These are phyloP conservation scores for Aspergillus luchuensis DNA, from an alignment of 2,329 filamentous ascomycete species.

Conservation along the genomic window DNA sequence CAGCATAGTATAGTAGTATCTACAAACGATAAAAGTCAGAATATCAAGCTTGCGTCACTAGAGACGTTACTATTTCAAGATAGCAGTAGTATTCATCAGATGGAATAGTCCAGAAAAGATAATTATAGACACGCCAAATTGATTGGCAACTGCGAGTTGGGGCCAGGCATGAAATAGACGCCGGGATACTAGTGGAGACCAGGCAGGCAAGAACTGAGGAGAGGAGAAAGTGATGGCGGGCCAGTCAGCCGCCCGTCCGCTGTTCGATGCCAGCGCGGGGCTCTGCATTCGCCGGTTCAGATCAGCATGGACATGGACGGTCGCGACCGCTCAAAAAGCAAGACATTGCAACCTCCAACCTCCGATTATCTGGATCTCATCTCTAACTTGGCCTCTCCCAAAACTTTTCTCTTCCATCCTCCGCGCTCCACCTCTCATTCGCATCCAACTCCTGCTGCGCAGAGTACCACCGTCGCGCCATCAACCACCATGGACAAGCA, in stretches of 20 bases:
- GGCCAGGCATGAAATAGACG: neutral
- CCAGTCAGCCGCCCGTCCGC: neutral
- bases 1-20: neutral
- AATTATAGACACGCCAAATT: neutral
- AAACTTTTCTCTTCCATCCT: slow-evolving; percentile 38
- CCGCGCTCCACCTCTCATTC: slow-evolving; percentile 22
- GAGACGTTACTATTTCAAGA: no score
- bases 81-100: no score
- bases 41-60: neutral
- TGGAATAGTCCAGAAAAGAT: neutral
- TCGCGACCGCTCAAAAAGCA: slow-evolving; percentile 19
- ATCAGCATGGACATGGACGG: slow-evolving; percentile 23
- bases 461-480: slow-evolving; percentile 6
- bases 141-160: neutral
- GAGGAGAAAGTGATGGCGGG: neutral
- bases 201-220: no score
- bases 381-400: slow-evolving; percentile 39
- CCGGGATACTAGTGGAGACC: neutral
- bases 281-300: slow-evolving; percentile 9
- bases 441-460: slow-evolving; percentile 19
- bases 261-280: slow-evolving; percentile 14
- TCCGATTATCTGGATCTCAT: slow-evolving; percentile 33
- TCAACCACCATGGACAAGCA: slow-evolving; percentile 74
- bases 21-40: neutral
- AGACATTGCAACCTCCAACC: slow-evolving; percentile 25